Base-by-base conservation (phyloP, 139 green algal genomes). In the Prasinococcaceae sp. region DNA sequence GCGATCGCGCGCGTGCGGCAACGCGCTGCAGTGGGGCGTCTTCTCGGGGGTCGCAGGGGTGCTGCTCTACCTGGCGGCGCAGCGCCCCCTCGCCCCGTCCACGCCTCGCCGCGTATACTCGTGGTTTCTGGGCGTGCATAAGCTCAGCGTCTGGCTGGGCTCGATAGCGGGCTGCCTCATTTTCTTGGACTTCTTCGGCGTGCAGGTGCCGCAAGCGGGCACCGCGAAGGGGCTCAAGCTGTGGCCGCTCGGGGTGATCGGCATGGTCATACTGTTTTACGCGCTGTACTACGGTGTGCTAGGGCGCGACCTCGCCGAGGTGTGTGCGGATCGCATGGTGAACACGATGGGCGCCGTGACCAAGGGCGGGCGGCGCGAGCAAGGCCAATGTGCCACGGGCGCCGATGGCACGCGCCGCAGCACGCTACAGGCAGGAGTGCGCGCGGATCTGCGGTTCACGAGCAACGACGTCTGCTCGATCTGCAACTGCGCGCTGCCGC, bases 251-350 rank as follows among this genome's bases (percentile, higher is more conserved):
- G 33, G 9, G 10, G 9, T 40, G 33, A 40, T 39, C 32, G 8
- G 32, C 32, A n/a, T 39, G 8, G 32, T 10, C 32, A 8, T 39
- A n/a, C 9, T 49, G 23, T 49, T 10, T 55, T 4, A 24, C 45
- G 48, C n/a, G 20, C 48, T 55, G 25, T 55, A 55, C 35, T 55
- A 35, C 6, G 50, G 50, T 8, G 50, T 58, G 24, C 9, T 58
- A 4, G 50, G 8, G 9, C 50, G 50, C 9, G 50, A 58, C 39
- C 29, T 25, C 27, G 30, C 50, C 8, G 50, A 47, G 12, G 26
- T 58, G 37, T 58, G 50, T 17, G 29, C 50, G 32, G 50, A 58
- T 25, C 29, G 24, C 25, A 58, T 58, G 50, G 32, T 28, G 5
- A 39, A 19, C 14, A 4, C 4, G 9, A 28, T 47, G 24, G 50